Base-by-base conservation (phyloP, 176 grass and related monocot species). In the Hyparrhenia diplandra region DNA sequence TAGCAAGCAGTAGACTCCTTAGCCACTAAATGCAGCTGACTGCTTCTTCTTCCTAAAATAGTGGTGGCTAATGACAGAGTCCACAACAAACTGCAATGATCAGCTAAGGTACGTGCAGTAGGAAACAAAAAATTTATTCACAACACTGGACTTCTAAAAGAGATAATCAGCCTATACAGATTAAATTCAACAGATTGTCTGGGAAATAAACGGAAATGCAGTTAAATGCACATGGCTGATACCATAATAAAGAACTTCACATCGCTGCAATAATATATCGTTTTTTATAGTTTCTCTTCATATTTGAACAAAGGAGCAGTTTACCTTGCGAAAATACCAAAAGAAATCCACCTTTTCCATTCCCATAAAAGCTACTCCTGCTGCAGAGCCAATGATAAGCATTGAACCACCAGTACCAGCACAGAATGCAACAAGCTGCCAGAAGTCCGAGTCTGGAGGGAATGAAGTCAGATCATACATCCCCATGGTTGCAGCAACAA, bases 311-410 rank as follows among this genome's bases (percentile, higher is more conserved):
- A 47, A 42, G 52, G 18, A 71, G 63, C 37, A 64, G 12, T 82
- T 92, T 86, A 98, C 95, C 95, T 98, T 95, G 35, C 86, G 85
- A 82, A 98, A 74, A 86, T 98, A 98, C 95, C 95, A 95, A 90
- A 98, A 95, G 90, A 98, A 98, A 89, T 98, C 90, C 72, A 98
- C 91, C 79, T 93, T 98, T 80, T 98, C 95, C 84, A 98, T 89
- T 83, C 92, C 95, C 95, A 98, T 98, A 77, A 94, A 98, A 74
- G 92, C 95, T 65, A 98, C 95, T 45, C 95, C 95, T 76, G 95
- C 92, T 64, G 95, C 95, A 65, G 92, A 98, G 64, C 95, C 95
- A 78, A 98, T 98, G 61, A 98, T 91, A 79, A 98, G 90, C 95
- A 98, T 98, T 13, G 95, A 98, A 45, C 95, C 95, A 24, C 95